Evolutionary conservation across 129 eudicot species (phyloP).

Genomic region (sunflower (Helianthus annuus)): DNA sequence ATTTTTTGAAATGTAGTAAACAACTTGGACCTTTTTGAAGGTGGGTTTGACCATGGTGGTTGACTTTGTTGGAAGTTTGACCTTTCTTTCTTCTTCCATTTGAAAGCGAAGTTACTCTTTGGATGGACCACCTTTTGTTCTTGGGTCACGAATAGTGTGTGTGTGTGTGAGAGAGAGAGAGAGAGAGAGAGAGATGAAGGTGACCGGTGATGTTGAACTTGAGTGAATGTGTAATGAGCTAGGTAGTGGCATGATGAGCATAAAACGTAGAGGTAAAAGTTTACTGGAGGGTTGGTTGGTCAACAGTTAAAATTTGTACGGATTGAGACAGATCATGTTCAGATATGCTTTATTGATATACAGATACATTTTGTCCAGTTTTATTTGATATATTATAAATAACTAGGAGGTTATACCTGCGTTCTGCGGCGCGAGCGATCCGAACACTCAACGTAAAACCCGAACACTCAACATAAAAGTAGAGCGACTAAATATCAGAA

Average conservation of each 20-base stretch:
- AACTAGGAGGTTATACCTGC: no score
- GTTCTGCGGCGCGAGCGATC: no score
- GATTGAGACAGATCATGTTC: not conserved
- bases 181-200: constrained; percentile 10
- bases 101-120: constrained; percentile 21
- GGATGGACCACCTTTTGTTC: constrained; percentile 21
- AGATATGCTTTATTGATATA: not conserved
- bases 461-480: no score
- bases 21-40: constrained; percentile 81
- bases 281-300: not conserved
- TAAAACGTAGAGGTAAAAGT: not conserved
- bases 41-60: constrained; percentile 36
- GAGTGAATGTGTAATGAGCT: not conserved
- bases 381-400: not conserved
- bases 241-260: not conserved
- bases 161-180: not conserved
- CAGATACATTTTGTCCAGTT: not conserved
- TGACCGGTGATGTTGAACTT: constrained; percentile 28
- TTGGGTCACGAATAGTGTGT: not conserved
- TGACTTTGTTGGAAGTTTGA: constrained; percentile 28
- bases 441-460: no score
- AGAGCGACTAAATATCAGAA: no score
- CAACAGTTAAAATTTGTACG: not conserved
- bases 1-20: constrained; percentile 78
- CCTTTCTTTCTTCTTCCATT: constrained; percentile 26